Conservation (phyloP, 441 rosid species). For the Pelargonium myrrhifolium region DNA sequence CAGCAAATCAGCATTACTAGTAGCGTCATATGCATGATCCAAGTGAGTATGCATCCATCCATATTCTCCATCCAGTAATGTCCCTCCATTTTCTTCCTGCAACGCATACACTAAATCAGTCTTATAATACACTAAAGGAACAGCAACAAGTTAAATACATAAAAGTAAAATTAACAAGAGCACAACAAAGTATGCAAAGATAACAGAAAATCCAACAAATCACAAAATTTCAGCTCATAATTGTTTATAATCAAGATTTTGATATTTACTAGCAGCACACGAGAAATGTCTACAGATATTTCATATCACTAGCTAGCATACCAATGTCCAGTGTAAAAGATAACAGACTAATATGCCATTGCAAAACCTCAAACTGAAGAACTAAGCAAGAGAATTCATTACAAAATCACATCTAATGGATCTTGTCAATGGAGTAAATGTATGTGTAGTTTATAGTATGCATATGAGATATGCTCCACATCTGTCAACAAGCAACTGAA, state of each 20-base stretch:
- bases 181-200: not conserved
- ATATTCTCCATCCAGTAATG: conserved; percentile 52
- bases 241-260: no score
- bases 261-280: not conserved
- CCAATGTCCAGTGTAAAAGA: no score
- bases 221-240: not conserved
- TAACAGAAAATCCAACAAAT: not conserved
- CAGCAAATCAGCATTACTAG: conserved; percentile 13
- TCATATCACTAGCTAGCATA: not conserved
- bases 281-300: not conserved
- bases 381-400: not conserved
- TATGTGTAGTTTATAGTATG: no score
- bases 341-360: not conserved
- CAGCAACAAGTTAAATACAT: not conserved
- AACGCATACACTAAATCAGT: conserved; percentile 16
- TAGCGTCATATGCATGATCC: conserved; percentile 40
- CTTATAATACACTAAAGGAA: conserved; percentile 12
- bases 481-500: no score
- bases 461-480: no score
- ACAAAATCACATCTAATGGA: not conserved
- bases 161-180: no score
- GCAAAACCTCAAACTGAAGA: not conserved
- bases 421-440: no score
- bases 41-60: conserved; percentile 53
- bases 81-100: conserved; percentile 52